Evolutionary conservation across 2,329 filamentous ascomycete genomes (phyloP).

Genomic region (Apiospora hydei): DNA sequence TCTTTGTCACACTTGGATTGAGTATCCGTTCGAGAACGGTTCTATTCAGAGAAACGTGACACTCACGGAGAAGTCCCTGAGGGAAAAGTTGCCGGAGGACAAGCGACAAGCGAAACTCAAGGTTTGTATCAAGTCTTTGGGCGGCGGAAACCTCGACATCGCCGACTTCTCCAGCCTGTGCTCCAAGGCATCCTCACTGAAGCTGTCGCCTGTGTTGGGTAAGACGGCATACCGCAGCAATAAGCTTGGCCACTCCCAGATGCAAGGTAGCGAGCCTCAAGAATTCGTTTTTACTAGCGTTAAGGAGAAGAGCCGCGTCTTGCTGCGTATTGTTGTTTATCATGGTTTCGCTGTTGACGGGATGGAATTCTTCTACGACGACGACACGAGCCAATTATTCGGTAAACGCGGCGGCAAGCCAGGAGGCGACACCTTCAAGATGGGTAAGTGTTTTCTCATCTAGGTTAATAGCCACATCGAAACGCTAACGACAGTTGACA

Average conservation of each 20-base stretch:
- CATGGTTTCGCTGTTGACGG: conserved; percentile 82
- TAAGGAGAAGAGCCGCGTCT: conserved; percentile 71
- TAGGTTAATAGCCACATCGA: neutral
- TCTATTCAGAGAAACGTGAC: conserved; percentile 74
- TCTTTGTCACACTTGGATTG: conserved; percentile 80
- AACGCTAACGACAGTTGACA: conserved; percentile 44
- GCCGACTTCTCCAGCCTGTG: conserved; percentile 76
- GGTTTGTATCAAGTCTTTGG: conserved; percentile 78
- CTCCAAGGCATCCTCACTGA: conserved; percentile 76
- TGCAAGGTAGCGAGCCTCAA: conserved; percentile 73
- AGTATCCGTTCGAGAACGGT: conserved; percentile 72
- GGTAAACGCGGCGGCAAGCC: conserved; percentile 78
- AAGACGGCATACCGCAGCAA: conserved; percentile 79
- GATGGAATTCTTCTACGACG: conserved; percentile 92
- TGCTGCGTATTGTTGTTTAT: conserved; percentile 79
- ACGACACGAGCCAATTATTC: conserved; percentile 83
- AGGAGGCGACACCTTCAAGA: conserved; percentile 75
- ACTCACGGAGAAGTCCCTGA: conserved; percentile 78
- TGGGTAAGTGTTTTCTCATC: conserved; percentile 63
- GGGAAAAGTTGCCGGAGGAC: conserved; percentile 73
- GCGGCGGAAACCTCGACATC: conserved; percentile 76
- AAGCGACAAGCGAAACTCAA: conserved; percentile 76
- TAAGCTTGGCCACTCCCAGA: conserved; percentile 74
- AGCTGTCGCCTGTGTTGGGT: conserved; percentile 71
- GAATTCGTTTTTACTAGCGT: conserved; percentile 79